Evolutionary conservation across 108 stramenopile genomes (phyloP).

Genomic region (Skeletonema grethae): DNA sequence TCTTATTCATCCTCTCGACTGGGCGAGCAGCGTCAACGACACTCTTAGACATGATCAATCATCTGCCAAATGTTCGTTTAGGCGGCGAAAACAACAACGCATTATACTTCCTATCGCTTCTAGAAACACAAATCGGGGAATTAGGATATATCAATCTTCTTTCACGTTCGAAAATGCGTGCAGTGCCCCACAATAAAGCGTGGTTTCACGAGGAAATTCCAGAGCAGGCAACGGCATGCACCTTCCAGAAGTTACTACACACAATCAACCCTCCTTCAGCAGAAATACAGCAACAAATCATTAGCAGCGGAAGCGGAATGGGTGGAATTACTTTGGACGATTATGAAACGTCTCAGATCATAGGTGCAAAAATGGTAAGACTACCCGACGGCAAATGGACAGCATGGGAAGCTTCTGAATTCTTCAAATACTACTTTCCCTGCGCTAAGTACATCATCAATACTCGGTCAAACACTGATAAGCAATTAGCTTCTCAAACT

Average conservation of each 20-base stretch:
- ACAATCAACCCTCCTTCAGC: slow-evolving; percentile 38
- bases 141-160: too few species aligned
- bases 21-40: slow-evolving; percentile 47
- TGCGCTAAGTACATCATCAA: slow-evolving; percentile 43
- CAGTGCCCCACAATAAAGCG: not conserved
- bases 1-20: slow-evolving; percentile 39
- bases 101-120: slow-evolving; percentile 18
- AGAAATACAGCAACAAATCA: slow-evolving; percentile 4
- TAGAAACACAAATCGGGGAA: too few species aligned
- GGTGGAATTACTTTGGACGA: not conserved
- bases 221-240: slow-evolving; percentile 13
- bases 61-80: slow-evolving; percentile 36
- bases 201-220: slow-evolving; percentile 13
- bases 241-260: slow-evolving; percentile 27
- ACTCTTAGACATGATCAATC: slow-evolving; percentile 42
- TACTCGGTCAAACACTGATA: slow-evolving; percentile 14
- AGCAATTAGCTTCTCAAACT: slow-evolving; percentile 5
- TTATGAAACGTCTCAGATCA: slow-evolving; percentile 18
- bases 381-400: slow-evolving; percentile 1
- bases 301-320: not conserved
- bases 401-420: slow-evolving; percentile 18
- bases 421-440: slow-evolving; percentile 41
- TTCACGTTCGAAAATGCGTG: not conserved
- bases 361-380: slow-evolving; percentile 51
- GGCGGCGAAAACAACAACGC: slow-evolving; percentile 44